Percentiles rank a stretch among this genome's conserved stretches.
Evolutionary conservation across 1,284 basidiomycete genomes (phyloP).

Genomic region (Volvariella surrecta): DNA sequence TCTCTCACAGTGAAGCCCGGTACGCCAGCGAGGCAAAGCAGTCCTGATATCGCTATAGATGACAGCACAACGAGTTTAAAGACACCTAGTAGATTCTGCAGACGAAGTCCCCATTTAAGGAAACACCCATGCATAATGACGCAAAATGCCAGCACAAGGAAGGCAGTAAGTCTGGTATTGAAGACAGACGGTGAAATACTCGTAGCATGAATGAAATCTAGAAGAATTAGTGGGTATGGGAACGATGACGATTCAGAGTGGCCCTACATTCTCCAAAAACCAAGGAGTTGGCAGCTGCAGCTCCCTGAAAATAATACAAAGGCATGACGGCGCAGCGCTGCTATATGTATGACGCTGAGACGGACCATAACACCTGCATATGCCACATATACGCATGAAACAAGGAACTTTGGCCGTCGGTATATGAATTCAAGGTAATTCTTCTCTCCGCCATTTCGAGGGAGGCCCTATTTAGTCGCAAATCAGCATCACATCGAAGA

Average conservation of each 20-base stretch:
- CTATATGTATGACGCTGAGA: constrained; percentile 12
- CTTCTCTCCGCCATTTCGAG: constrained; percentile 69
- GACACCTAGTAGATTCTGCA: constrained; percentile 60
- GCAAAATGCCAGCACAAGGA: constrained; percentile 48
- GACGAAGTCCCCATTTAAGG: constrained; percentile 47
- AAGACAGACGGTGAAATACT: constrained; percentile 33
- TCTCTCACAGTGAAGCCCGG: constrained; percentile 35
- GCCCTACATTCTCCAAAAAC: constrained; percentile 62
- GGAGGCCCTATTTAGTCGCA: constrained; percentile 38
- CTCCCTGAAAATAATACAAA: constrained; percentile 11
- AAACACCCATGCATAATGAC: constrained; percentile 50
- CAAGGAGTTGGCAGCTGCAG: constrained; percentile 43
- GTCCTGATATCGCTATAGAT: constrained; percentile 48
- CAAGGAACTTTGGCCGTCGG: constrained; percentile 51
- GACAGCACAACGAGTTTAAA: constrained; percentile 57
- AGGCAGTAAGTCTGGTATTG: constrained; percentile 41
- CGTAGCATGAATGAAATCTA: constrained; percentile 48
- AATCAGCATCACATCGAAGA: background rate
- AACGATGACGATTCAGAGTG: background rate
- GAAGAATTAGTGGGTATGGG: background rate
- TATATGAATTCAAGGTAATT: constrained; percentile 71
- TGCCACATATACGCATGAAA: constrained; percentile 49
- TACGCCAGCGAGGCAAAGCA: constrained; percentile 44
- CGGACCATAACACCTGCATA: constrained; percentile 55
- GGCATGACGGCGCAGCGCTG: no score